These are phyloP conservation scores for Paracoccidioides lutzii DNA, from an alignment of 2,329 filamentous ascomycete species.

Conservation along the genomic window DNA sequence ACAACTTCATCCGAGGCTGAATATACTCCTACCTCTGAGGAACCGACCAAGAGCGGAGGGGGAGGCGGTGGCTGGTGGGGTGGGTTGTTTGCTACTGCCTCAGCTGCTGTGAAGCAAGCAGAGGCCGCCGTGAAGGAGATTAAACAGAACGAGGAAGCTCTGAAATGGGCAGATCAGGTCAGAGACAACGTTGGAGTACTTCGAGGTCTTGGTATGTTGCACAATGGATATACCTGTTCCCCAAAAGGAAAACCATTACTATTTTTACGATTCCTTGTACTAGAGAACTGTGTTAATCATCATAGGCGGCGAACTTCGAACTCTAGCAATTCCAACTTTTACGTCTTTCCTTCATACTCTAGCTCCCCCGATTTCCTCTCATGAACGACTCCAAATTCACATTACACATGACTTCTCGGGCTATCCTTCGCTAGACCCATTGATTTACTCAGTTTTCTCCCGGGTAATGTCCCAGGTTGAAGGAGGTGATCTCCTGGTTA, in stretches of 20 bases:
- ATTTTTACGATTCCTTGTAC: constrained; percentile 6
- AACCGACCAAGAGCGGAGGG: constrained; percentile 37
- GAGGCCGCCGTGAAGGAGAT: constrained; percentile 90
- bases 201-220: constrained; percentile 54
- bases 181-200: constrained; percentile 75
- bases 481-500: constrained; percentile 83
- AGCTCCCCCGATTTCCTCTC: constrained; percentile 88
- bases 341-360: constrained; percentile 90
- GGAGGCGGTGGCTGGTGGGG: constrained; percentile 76
- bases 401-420: constrained; percentile 91
- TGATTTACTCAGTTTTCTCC: constrained; percentile 83
- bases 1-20: constrained; percentile 22
- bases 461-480: constrained; percentile 99
- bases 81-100: constrained; percentile 67
- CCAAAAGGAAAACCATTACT: too few relatives aligned
- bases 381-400: constrained; percentile 93
- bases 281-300: neutral
- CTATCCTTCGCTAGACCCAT: constrained; percentile 85
- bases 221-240: neutral
- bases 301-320: constrained; percentile 71
- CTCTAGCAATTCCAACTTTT: constrained; percentile 83
- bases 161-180: constrained; percentile 90
- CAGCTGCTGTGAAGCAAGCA: constrained; percentile 65
- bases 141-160: constrained; percentile 89
- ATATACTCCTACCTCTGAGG: constrained; percentile 44